These are phyloP conservation scores for Trichoderma breve DNA, from an alignment of 2,329 filamentous ascomycete genomes.

Conservation along the genomic window DNA sequence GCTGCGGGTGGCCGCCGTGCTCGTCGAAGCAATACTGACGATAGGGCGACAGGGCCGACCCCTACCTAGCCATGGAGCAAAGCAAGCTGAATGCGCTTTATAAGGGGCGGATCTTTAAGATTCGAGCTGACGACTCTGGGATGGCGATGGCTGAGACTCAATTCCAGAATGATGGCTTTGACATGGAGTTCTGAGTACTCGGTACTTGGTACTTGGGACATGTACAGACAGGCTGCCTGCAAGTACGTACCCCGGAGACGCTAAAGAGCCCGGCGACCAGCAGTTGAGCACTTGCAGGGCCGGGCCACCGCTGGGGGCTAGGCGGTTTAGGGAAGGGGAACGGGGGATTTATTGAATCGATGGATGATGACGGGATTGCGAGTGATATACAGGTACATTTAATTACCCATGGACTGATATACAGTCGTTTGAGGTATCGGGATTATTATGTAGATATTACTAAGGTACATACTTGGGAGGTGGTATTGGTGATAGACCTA, in stretches of 20 bases:
- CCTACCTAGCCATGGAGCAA: slow-evolving; percentile 3
- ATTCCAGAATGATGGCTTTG: not conserved
- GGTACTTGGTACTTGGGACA: not conserved
- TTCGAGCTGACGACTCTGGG: not conserved
- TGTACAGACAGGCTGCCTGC: not conserved
- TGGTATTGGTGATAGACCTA: not conserved
- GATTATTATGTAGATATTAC: not conserved
- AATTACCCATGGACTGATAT: not conserved
- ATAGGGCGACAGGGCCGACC: not conserved
- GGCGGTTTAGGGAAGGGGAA: not conserved
- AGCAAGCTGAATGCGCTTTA: not conserved
- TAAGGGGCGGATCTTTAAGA: not conserved
- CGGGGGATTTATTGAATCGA: not conserved
- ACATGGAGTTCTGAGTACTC: not conserved
- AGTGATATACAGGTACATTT: not conserved
- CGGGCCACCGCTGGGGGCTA: slow-evolving; percentile 5
- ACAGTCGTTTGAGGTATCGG: not conserved
- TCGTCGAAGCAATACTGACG: not conserved
- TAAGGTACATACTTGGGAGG: not conserved
- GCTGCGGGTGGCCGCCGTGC: not conserved
- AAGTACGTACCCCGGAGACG: slow-evolving; percentile 15
- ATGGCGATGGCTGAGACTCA: not conserved
- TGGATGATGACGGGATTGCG: not conserved
- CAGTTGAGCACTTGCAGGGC: not conserved
- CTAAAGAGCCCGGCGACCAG: not conserved